phyloP scores from a whole-genome alignment of 306 rosid species.

The Cicer pinnatifidum region DNA sequence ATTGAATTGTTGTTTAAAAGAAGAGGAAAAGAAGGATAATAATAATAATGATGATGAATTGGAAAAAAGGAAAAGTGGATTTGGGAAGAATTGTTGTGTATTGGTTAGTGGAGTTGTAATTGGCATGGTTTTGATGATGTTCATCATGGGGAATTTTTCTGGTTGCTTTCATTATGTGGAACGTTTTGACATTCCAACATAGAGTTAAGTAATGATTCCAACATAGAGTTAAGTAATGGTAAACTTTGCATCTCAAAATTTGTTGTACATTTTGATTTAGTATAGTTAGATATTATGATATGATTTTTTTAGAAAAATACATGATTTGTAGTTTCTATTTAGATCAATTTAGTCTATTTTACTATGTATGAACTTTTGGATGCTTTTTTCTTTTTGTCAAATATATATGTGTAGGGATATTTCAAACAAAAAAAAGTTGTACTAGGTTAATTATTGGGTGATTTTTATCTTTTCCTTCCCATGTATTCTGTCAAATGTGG shows the following conservation, averaged over 20 bases:
- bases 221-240: constrained; percentile 42
- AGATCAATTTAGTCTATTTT: constrained; percentile 14
- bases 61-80: not conserved
- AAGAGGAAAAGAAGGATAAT: constrained; percentile 10
- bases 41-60: not conserved
- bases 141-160: constrained; percentile 43
- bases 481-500: too few relatives aligned
- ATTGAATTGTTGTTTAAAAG: constrained; percentile 28
- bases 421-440: too few relatives aligned
- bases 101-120: constrained; percentile 51
- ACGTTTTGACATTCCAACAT: constrained; percentile 53
- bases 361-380: not conserved
- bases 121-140: constrained; percentile 55
- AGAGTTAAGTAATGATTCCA: constrained; percentile 35
- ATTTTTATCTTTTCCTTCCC: too few relatives aligned
- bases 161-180: constrained; percentile 44
- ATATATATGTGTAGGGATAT: not conserved
- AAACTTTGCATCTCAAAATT: not conserved
- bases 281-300: not conserved
- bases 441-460: too few relatives aligned
- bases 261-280: not conserved
- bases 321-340: constrained; percentile 8
- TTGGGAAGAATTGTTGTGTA: constrained; percentile 47
- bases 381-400: not conserved
- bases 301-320: too few relatives aligned